These are phyloP conservation scores for Thalassiosira exigua DNA, from an alignment of 352 stramenopile species.

Conservation along the genomic window DNA sequence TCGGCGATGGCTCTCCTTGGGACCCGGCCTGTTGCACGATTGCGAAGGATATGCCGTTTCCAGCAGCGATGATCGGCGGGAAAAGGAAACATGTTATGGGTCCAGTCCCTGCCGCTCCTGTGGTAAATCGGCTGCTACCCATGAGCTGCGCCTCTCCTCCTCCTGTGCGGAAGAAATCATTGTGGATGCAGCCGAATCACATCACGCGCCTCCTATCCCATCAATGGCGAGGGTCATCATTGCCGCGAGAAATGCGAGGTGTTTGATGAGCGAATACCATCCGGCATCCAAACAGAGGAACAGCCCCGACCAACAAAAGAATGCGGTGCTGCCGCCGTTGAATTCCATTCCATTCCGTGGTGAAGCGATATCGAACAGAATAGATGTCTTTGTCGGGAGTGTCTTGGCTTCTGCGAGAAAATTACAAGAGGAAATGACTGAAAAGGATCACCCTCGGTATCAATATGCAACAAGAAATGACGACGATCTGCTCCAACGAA, in stretches of 20 bases:
- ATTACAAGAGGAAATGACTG: slow-evolving; percentile 22
- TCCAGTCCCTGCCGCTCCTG: slow-evolving; percentile 28
- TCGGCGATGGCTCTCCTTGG: slow-evolving; percentile 21
- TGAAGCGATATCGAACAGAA: slow-evolving; percentile 33
- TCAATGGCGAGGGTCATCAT: slow-evolving; percentile 41
- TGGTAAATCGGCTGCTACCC: slow-evolving; percentile 36
- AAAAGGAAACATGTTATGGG: slow-evolving; percentile 29
- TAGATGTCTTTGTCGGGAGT: slow-evolving; percentile 38
- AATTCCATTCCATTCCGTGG: slow-evolving; percentile 38
- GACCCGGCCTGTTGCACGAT: slow-evolving; percentile 36
- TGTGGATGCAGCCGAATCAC: neutral
- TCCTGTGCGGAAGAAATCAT: neutral
- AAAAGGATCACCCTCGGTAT: too few relatives aligned
- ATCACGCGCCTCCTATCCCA: neutral
- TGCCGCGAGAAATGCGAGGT: slow-evolving; percentile 47
- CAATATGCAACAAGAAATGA: too few relatives aligned
- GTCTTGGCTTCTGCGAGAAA: slow-evolving; percentile 18
- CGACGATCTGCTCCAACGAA: too few relatives aligned
- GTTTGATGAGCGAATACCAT: slow-evolving; percentile 52
- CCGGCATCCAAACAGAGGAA: neutral
- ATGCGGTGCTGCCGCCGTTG: slow-evolving; percentile 13
- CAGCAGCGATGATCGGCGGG: too few relatives aligned
- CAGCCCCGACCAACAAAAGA: neutral
- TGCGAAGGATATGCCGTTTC: too few relatives aligned
- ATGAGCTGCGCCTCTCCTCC: slow-evolving; percentile 42